phyloP scores from a whole-genome alignment of 495 filamentous ascomycete species.

The Xylaria scruposa region DNA sequence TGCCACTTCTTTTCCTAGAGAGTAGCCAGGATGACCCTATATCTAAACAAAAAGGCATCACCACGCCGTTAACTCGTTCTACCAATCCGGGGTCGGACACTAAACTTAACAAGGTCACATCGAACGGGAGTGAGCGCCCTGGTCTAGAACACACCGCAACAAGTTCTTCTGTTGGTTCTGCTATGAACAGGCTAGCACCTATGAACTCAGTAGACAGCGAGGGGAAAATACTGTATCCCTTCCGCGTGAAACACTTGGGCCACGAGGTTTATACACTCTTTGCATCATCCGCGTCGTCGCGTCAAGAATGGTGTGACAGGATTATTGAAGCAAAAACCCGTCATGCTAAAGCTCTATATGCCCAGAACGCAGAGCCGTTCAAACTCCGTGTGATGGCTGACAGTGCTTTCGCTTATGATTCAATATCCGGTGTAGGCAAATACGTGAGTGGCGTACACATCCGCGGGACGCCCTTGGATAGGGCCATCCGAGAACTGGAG shows the following conservation, averaged over 20 bases:
- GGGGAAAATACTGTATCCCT: constrained; percentile 88
- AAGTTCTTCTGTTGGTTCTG: constrained; percentile 52
- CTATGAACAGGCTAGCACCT: constrained; percentile 57
- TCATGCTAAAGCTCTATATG: constrained; percentile 84
- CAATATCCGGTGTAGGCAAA: constrained; percentile 56
- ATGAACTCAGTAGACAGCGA: constrained; percentile 59
- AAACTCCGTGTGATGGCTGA: constrained; percentile 90
- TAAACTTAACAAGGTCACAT: constrained; percentile 57
- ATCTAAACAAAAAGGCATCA: constrained; percentile 82
- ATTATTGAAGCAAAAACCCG: constrained; percentile 93
- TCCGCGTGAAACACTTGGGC: constrained; percentile 96
- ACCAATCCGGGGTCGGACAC: constrained; percentile 56
- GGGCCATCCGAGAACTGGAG: constrained; percentile 90
- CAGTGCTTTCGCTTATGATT: constrained; percentile 84
- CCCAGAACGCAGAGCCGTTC: constrained; percentile 97
- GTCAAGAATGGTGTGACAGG: constrained; percentile 89
- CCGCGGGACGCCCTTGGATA: constrained; percentile 87
- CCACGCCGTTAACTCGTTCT: constrained; percentile 64
- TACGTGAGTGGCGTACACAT: constrained; percentile 61
- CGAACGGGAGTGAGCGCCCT: constrained; percentile 58
- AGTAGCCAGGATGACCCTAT: constrained; percentile 91
- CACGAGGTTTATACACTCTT: constrained; percentile 89
- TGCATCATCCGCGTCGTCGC: constrained; percentile 71
- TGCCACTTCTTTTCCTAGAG: constrained; percentile 92
- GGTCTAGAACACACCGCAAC: constrained; percentile 71